phyloP scores from a whole-genome alignment of 345 rosid genomes.

The Adansonia digitata region DNA sequence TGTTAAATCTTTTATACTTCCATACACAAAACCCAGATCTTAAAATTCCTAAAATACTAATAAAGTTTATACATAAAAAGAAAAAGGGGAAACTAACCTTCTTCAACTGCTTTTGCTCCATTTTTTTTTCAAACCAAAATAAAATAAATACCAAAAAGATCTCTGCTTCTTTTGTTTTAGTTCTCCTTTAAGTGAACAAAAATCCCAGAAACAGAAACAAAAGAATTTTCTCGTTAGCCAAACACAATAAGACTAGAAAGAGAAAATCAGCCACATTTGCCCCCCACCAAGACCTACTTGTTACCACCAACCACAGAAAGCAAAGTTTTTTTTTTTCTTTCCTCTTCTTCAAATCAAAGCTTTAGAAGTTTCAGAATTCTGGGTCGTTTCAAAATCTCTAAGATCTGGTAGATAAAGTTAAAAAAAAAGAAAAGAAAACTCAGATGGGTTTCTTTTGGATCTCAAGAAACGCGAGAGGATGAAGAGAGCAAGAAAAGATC shows the following conservation, averaged over 20 bases:
- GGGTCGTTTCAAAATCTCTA: neutral
- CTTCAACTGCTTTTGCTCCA: neutral
- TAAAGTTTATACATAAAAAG: neutral
- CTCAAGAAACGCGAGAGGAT: neutral
- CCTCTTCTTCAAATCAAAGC: neutral
- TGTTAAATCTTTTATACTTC: neutral
- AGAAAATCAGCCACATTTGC: neutral
- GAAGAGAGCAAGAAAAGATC: neutral
- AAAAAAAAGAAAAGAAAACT: neutral
- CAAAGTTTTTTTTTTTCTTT: neutral
- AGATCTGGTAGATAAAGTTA: conserved; percentile 2
- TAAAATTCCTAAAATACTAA: neutral
- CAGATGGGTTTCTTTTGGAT: neutral
- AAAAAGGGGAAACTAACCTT: neutral
- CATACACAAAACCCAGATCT: neutral
- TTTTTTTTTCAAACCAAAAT: neutral
- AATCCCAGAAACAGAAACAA: neutral
- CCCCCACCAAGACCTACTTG: neutral
- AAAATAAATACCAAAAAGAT: neutral
- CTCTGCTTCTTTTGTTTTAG: neutral
- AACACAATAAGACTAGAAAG: neutral
- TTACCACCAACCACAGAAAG: neutral
- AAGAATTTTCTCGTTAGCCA: neutral
- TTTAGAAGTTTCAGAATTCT: neutral
- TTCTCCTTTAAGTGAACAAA: neutral